A percentile compares a stretch with the other conserved stretches of the same genome.
phyloP scores from a whole-genome alignment of 495 filamentous ascomycete genomes.

The Bacidia rubella region DNA sequence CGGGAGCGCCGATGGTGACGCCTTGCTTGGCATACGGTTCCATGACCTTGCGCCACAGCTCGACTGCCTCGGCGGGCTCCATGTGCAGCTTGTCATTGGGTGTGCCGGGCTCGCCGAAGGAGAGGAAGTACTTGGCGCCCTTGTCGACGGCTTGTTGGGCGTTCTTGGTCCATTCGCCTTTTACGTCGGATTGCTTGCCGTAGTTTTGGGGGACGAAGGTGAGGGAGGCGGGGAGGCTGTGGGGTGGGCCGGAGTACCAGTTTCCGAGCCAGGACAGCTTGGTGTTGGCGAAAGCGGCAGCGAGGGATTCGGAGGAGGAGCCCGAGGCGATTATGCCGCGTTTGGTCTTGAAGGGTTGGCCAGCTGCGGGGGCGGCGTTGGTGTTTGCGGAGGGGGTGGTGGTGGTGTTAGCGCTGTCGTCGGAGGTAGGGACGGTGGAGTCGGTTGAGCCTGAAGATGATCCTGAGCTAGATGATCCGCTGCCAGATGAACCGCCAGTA shows the following conservation, averaged over 20 bases:
- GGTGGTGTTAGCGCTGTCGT: not conserved
- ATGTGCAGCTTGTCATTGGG: not conserved
- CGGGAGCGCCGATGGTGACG: slow-evolving; percentile 12
- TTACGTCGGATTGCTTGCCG: slow-evolving; percentile 4
- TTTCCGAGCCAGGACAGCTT: slow-evolving; percentile 16
- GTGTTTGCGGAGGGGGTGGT: not conserved
- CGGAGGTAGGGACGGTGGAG: not conserved
- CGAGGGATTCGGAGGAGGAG: not conserved
- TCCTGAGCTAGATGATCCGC: too few species aligned
- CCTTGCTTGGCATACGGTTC: slow-evolving; percentile 13
- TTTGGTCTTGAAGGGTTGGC: slow-evolving; percentile 5
- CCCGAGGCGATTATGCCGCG: slow-evolving; percentile 13
- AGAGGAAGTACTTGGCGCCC: slow-evolving; percentile 12
- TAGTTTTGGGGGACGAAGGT: slow-evolving; percentile 14
- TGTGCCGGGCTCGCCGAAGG: slow-evolving; percentile 13
- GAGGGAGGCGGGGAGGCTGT: not conserved
- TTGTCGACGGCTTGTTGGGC: slow-evolving; percentile 5
- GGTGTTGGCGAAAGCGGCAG: slow-evolving; percentile 7
- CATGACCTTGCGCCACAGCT: slow-evolving; percentile 8
- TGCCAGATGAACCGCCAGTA: too few species aligned
- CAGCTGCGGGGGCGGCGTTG: not conserved
- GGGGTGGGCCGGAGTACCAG: slow-evolving; percentile 15
- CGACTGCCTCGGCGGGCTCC: slow-evolving; percentile 2
- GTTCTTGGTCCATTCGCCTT: slow-evolving; percentile 12
- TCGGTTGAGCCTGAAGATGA: not conserved